Conservation (phyloP, 768 basidiomycete genomes). For the Panus rudis region DNA sequence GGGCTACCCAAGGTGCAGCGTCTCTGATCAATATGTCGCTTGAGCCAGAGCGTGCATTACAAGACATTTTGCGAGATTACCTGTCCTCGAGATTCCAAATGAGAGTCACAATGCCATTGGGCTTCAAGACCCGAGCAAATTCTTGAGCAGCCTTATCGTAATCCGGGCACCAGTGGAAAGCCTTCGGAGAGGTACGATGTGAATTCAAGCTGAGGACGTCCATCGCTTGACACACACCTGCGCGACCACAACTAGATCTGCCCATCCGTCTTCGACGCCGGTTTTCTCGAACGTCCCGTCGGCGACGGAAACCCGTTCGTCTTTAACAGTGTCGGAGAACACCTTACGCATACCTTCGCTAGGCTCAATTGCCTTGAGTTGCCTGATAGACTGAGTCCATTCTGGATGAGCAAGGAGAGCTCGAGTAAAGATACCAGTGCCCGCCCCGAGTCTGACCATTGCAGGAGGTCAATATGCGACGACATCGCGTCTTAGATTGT, state of each 20-base stretch:
- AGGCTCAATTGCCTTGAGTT: constrained; percentile 73
- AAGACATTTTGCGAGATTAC: constrained; percentile 25
- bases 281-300: constrained; percentile 70
- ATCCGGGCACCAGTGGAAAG: constrained; percentile 92
- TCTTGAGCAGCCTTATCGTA: constrained; percentile 66
- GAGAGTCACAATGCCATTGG: constrained; percentile 59
- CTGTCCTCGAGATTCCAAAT: constrained; percentile 93
- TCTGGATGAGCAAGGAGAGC: constrained; percentile 62
- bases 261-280: constrained; percentile 57
- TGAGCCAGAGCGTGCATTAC: background rate
- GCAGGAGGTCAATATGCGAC: background rate
- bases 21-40: constrained; percentile 34
- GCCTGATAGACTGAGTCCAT: constrained; percentile 42
- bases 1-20: constrained; percentile 64
- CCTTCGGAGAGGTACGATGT: constrained; percentile 35
- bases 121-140: constrained; percentile 75
- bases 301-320: constrained; percentile 43
- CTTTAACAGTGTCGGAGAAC: constrained; percentile 50
- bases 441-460: constrained; percentile 61
- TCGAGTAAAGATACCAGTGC: constrained; percentile 87
- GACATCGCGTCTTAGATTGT: background rate
- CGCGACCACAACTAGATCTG: constrained; percentile 72
- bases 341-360: constrained; percentile 77
- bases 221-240: constrained; percentile 38
- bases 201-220: background rate